Evolutionary conservation across 345 rosid species (phyloP), one percentile per base, ranked within the genome.

Genomic region (Microthlaspi erraticum): DNA sequence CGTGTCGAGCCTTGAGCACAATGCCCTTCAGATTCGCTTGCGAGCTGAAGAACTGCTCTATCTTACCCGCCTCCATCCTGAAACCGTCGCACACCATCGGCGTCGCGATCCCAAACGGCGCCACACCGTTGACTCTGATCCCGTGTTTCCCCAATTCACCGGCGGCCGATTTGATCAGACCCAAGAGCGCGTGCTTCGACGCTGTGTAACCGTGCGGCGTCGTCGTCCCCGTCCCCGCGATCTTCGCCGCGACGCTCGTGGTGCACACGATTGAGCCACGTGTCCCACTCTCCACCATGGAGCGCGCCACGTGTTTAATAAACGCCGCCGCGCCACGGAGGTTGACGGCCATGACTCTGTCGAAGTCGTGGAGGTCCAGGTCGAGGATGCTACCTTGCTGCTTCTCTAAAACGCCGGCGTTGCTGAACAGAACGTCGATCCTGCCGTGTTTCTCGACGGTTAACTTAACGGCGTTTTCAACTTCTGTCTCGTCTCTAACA

Each of bases 81-180:
- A 2, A 53, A 20, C 80, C 83, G 2, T 3, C 55, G 58, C 96
- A 87, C 13, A 81, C 23, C 4, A 86, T 79, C 12, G 90, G 90
- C 3, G 92, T 90, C 6, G 81, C 94, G 1, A 90, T 77, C 11
- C 93, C 97, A 44, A 68, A 90, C 0, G 93, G 93, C 5, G 92
- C 83, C 0, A 90, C 51, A 36, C 86, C 83, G 13, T 90, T 90
- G 43, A 90, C 88, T 64, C 97, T 75, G 41, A 90, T 86, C 79
- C 93, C 97, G 32, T 86, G 44, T 13, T 62, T 80, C 65, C 93
- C 97, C 12, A 90, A 82, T 78, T 90, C 96, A n/a, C 87, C 68
- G 5, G 92, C 86, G 2, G 92, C 87, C 32, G 92, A 33, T 56
- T 81, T 78, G 7, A 83, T 85, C 19, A 90, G 71, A 14, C 94